Conservation (phyloP, 179 eudicot species). For the Sideroxylon spinosum region DNA sequence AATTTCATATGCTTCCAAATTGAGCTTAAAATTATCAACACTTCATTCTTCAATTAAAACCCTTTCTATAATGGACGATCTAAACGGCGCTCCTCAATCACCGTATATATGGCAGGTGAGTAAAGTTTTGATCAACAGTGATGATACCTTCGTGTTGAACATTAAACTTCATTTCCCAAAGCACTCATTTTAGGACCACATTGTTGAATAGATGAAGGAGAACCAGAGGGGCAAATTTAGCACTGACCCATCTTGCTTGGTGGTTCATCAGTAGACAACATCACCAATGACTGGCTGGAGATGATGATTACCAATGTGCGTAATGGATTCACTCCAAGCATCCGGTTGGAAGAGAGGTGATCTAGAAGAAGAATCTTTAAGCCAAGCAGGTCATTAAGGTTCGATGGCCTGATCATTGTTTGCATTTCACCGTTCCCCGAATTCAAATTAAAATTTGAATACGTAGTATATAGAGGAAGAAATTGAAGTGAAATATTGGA, state of each 20-base stretch:
- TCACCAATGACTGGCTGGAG: constrained; percentile 7
- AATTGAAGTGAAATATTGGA: too few relatives aligned
- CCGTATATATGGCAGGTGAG: too few relatives aligned
- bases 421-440: constrained; percentile 19
- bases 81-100: constrained; percentile 16
- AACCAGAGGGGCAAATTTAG: constrained; percentile 2
- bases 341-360: constrained; percentile 16
- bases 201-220: constrained; percentile 4
- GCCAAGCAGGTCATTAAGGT: constrained; percentile 16
- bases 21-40: too few relatives aligned
- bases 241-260: constrained; percentile 11
- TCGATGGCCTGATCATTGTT: constrained; percentile 13
- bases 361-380: constrained; percentile 10
- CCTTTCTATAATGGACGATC: constrained; percentile 9
- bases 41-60: too few relatives aligned
- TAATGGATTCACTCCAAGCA: constrained; percentile 11
- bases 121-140: constrained; percentile 12
- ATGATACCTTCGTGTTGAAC: constrained; percentile 14
- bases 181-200: constrained; percentile 6
- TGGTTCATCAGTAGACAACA: constrained; percentile 11
- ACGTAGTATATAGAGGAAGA: too few relatives aligned
- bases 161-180: constrained; percentile 17
- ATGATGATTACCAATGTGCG: constrained; percentile 13
- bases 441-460: neutral
- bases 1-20: too few relatives aligned